Evolutionary conservation across 306 rosid species (phyloP), one percentile per base, ranked within the genome.

Genomic region (Acmispon strigosus): DNA sequence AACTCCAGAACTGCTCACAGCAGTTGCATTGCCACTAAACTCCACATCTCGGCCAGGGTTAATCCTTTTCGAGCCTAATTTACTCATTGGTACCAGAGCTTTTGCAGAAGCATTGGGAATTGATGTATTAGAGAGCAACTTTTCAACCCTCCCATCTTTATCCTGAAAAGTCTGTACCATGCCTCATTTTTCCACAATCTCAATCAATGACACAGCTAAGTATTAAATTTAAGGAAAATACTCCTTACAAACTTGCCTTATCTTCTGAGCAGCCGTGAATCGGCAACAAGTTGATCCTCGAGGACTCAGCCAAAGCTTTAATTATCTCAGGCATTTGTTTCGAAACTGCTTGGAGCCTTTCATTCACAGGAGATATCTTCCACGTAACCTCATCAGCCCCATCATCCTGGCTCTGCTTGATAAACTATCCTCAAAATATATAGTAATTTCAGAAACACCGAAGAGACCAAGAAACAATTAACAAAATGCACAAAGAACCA

Each of bases 381-480:
- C 97, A 90, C 0, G 94, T 94, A 42, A 94, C 86, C 79, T 88
- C 97, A 13, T 90, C 88, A 55, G 64, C 82, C 51, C 85, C 94
- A 56, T 94, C 96, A 43, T 90, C 97, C 81, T 94, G 98, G 82
- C 96, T 94, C 66, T 87, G 97, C 91, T 87, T 85, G 79, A 94
- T 86, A 80, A 88, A 72, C 98, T 92, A 70, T 41, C 67, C 76
- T 55, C 82, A 58, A 69, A 74, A 29, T 27, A 34, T 37, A 34
- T 70, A 22, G 61, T 34, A 18, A 48, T 32, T 52, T 68, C 36
- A 69, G 73, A 72, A 34, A 52, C 73, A 50, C 8, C 39, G 14
- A 41, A 34, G 17, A 18, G 39, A 43, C 61, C 42, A 16, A 41
- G 22, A 32, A 29, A 52, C 5, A 64, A 65, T 74, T 41, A 24